phyloP scores from a whole-genome alignment of 1,284 basidiomycete species.

The Cystobasidiaceae sp. region DNA sequence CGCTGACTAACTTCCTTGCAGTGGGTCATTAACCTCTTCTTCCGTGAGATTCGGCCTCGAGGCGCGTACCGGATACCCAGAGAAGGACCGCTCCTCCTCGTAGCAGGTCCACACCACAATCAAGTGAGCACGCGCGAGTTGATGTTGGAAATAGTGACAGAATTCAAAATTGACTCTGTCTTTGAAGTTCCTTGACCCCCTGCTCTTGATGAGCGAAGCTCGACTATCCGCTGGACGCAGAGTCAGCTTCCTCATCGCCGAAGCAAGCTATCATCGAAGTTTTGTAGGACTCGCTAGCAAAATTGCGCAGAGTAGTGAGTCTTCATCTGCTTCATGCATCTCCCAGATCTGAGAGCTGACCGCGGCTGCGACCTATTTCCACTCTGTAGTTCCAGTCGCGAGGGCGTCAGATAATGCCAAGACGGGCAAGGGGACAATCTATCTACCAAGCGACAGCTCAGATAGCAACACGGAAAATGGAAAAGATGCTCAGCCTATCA shows the following conservation, averaged over 20 bases:
- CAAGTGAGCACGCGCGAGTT: slow-evolving; percentile 70
- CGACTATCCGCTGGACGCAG: slow-evolving; percentile 71
- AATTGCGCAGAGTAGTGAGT: slow-evolving; percentile 86
- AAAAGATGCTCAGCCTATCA: too few species aligned
- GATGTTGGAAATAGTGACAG: not conserved
- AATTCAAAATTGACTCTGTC: not conserved
- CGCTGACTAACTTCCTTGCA: not conserved
- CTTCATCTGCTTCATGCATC: not conserved
- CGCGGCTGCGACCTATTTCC: too few species aligned
- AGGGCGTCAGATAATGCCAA: slow-evolving; percentile 86
- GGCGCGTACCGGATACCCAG: slow-evolving; percentile 92
- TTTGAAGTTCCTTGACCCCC: slow-evolving; percentile 84
- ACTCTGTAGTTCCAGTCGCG: slow-evolving; percentile 92
- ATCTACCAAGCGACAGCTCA: too few species aligned
- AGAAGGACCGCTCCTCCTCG: slow-evolving; percentile 90
- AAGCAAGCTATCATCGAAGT: slow-evolving; percentile 77
- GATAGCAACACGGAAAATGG: too few species aligned
- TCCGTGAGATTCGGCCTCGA: slow-evolving; percentile 81
- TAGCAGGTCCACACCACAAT: slow-evolving; percentile 93
- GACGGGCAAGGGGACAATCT: slow-evolving; percentile 68
- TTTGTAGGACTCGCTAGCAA: slow-evolving; percentile 77
- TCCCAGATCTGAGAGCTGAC: too few species aligned
- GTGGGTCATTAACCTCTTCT: slow-evolving; percentile 83
- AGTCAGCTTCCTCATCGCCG: slow-evolving; percentile 88
- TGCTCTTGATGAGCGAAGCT: slow-evolving; percentile 82